phyloP scores from a whole-genome alignment of 805 yeast genomes.

The Candida mattraensis region DNA sequence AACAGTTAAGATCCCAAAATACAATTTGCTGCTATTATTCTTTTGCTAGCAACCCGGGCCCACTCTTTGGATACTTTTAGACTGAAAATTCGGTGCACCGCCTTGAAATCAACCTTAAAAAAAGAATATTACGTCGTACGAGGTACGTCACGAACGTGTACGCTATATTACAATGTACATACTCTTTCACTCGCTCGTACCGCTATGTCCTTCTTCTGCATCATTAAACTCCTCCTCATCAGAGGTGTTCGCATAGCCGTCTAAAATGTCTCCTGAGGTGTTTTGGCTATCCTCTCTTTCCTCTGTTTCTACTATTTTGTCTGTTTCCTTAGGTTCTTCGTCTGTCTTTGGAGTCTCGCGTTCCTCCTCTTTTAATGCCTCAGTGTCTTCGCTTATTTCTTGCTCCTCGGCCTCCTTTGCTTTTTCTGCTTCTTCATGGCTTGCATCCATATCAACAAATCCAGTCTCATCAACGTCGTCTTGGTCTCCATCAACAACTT shows the following conservation, averaged over 20 bases:
- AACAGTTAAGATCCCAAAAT: too few species aligned
- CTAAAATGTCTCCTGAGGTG: constrained; percentile 10
- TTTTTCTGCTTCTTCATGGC: background rate
- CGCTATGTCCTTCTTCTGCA: constrained; percentile 24
- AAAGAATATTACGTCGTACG: too few species aligned
- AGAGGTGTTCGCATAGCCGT: constrained; percentile 14
- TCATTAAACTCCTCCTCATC: constrained; percentile 28
- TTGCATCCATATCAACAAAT: constrained; percentile 7
- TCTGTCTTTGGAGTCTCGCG: background rate
- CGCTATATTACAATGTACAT: too few species aligned
- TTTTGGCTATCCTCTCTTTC: background rate
- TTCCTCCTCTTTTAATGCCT: constrained; percentile 1
- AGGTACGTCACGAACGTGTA: too few species aligned
- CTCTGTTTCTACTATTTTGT: background rate
- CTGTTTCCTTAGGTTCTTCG: constrained; percentile 2
- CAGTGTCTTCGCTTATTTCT: constrained; percentile 3
- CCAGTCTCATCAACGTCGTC: constrained; percentile 13
- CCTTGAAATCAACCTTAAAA: too few species aligned
- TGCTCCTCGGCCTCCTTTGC: constrained; percentile 1
- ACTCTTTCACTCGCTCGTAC: too few species aligned
- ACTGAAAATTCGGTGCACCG: background rate
- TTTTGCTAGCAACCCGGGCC: too few species aligned
- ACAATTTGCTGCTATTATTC: background rate
- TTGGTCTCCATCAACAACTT: background rate
- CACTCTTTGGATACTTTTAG: background rate